These are phyloP conservation scores for Tieghemiomyces parasiticus DNA, from an alignment of 192 early-diverging fungal genomes.

Conservation along the genomic window DNA sequence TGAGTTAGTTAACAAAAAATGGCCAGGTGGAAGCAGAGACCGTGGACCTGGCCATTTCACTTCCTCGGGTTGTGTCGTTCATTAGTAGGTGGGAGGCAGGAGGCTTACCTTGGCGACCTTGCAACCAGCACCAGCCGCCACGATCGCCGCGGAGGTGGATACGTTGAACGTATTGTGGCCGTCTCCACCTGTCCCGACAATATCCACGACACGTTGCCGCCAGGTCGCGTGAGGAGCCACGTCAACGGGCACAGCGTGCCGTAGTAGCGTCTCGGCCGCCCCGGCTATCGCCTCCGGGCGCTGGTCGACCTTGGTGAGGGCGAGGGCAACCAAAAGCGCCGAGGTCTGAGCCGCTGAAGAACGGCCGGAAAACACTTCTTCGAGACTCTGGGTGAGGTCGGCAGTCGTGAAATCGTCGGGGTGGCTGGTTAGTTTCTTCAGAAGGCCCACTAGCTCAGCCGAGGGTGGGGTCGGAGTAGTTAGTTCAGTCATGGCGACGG, in stretches of 20 bases:
- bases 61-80: too few relatives aligned
- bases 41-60: too few relatives aligned
- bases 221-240: constrained; percentile 28
- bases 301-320: constrained; percentile 48
- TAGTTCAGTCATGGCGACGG: too few relatives aligned
- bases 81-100: too few relatives aligned
- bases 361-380: constrained; percentile 61
- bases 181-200: constrained; percentile 98
- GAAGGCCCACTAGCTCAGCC: constrained; percentile 19
- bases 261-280: constrained; percentile 54
- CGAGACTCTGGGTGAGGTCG: constrained; percentile 39
- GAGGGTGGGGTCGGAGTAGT: neutral
- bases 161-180: constrained; percentile 97
- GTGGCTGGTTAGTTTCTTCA: constrained; percentile 48
- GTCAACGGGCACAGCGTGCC: constrained; percentile 40
- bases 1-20: too few relatives aligned
- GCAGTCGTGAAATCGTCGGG: constrained; percentile 42
- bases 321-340: constrained; percentile 70
- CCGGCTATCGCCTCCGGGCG: constrained; percentile 69
- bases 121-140: constrained; percentile 82
- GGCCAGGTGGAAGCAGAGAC: too few relatives aligned
- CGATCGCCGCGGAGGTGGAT: constrained; percentile 78
- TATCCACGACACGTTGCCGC: constrained; percentile 53
- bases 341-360: constrained; percentile 76
- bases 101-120: constrained; percentile 80